Evolutionary conservation across 768 basidiomycete genomes (phyloP).

Genomic region (Phaffia australis): DNA sequence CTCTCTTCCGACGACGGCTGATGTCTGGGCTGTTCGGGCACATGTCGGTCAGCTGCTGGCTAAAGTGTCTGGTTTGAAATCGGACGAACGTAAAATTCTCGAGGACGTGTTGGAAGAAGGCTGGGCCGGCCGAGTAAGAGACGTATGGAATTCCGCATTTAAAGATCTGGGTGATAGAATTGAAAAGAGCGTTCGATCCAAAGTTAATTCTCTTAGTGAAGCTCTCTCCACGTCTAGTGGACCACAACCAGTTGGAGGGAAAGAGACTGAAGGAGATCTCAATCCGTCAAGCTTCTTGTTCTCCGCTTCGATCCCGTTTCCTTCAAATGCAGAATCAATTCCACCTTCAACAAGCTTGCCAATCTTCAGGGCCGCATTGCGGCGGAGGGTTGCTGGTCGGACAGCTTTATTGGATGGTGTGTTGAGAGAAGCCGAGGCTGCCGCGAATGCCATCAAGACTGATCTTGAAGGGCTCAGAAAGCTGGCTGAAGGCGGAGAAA

Average conservation of each 20-base stretch:
- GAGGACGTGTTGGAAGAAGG: constrained; percentile 46
- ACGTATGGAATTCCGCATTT: constrained; percentile 52
- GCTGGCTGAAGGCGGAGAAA: not conserved
- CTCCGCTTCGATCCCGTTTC: constrained; percentile 19
- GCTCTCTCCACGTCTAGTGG: not conserved
- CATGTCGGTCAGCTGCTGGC: constrained; percentile 45
- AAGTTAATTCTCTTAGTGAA: not conserved
- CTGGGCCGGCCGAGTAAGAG: constrained; percentile 47
- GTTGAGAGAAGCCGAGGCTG: constrained; percentile 17
- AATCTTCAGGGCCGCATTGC: constrained; percentile 18
- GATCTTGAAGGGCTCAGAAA: constrained; percentile 18
- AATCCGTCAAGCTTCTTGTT: constrained; percentile 13
- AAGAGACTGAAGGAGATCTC: constrained; percentile 5
- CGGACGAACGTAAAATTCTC: constrained; percentile 45
- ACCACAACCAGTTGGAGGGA: not conserved
- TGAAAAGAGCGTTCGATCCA: not conserved
- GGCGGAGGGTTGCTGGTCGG: constrained; percentile 14
- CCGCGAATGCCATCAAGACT: not conserved
- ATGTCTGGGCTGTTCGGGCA: constrained; percentile 57
- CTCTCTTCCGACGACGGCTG: constrained; percentile 49
- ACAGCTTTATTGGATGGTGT: constrained; percentile 18
- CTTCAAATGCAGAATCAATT: constrained; percentile 4
- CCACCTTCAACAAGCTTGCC: constrained; percentile 13
- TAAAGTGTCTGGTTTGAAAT: constrained; percentile 39
- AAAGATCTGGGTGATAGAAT: constrained; percentile 9